Percentiles rank a stretch among this genome's conserved stretches.
phyloP scores from a whole-genome alignment of 73 alveolate genomes.

The Symbiodinium pilosum region DNA sequence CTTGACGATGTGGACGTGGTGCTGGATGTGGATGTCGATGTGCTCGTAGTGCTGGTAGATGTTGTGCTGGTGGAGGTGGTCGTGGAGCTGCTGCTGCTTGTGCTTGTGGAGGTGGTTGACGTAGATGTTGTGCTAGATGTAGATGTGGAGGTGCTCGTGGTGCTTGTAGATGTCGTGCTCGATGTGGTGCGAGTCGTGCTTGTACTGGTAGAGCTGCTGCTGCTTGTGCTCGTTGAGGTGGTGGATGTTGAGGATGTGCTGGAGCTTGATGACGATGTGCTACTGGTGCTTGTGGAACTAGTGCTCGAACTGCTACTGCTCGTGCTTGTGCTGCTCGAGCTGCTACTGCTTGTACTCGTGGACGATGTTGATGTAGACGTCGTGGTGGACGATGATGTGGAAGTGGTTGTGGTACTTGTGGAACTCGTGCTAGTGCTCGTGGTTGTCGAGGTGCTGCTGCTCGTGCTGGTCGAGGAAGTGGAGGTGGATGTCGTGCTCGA shows the following conservation, averaged over 20 bases:
- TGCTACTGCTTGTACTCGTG: background rate
- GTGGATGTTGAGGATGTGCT: no score
- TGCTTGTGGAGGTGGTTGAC: conserved; percentile 7
- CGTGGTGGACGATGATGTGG: background rate
- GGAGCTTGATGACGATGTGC: background rate
- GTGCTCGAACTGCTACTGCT: background rate
- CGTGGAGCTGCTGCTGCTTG: conserved; percentile 24
- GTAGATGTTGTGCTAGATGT: conserved; percentile 6
- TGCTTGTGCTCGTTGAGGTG: conserved; percentile 1
- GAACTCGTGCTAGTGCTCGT: conserved; percentile 21
- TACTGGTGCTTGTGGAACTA: background rate
- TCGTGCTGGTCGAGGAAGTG: background rate
- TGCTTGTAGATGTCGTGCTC: background rate
- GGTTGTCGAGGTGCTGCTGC: background rate
- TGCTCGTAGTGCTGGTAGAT: background rate
- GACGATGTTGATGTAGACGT: background rate
- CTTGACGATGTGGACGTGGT: background rate
- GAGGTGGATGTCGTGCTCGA: background rate
- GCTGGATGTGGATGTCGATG: conserved; percentile 46
- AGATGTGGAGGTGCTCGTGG: conserved; percentile 16
- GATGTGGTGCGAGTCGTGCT: background rate
- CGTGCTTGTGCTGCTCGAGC: no score
- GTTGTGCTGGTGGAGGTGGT: background rate
- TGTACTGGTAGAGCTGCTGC: background rate
- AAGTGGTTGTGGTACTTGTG: background rate